Evolutionary conservation across 345 rosid species (phyloP), one percentile per base, ranked within the genome.

Genomic region (Acer yangbiense): DNA sequence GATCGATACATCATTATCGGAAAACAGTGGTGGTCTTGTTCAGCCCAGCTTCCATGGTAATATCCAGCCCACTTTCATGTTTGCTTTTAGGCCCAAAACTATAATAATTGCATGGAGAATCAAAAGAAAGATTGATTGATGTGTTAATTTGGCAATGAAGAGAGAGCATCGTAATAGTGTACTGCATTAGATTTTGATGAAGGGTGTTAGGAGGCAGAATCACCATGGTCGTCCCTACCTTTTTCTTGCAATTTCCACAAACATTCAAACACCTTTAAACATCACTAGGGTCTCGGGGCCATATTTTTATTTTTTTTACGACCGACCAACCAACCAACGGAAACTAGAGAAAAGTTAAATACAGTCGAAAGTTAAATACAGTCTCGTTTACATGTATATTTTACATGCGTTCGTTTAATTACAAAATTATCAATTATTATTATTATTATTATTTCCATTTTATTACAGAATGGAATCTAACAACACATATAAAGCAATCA

Each of bases 61-160:
- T 43, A 18, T 43, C 39, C 12, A 65, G 71, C 79, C 39, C 50
- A 17, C 48, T 55, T 68, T 58, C 67, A 62, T 80, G 27, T 50
- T 2, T 50, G 55, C 55, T 13, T 50, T 0, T 54, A 11, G 58
- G 58, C 58, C 11, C 7, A 17, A 54, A 54, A 4, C 13, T 50
- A 4, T 50, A 13, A 50, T 50, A 11, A 50, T 50, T 50, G 55
- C 17, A 50, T 50, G 55, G 14, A 13, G 3, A 8, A 13, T 4
- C 39, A 35, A 50, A 13, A 14, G 16, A 12, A 50, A 14, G 55
- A 50, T 50, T 11, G 55, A 50, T 43, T 50, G 17, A 13, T 50
- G 16, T 14, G 13, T 50, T 13, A 50, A 50, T 13, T 50, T 50
- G 14, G 17, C 55, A 50, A 50, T 50, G 55, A 4, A 35, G 39